These are phyloP conservation scores for Spatholobus suberectus DNA, from an alignment of 306 rosid species.

Conservation along the genomic window DNA sequence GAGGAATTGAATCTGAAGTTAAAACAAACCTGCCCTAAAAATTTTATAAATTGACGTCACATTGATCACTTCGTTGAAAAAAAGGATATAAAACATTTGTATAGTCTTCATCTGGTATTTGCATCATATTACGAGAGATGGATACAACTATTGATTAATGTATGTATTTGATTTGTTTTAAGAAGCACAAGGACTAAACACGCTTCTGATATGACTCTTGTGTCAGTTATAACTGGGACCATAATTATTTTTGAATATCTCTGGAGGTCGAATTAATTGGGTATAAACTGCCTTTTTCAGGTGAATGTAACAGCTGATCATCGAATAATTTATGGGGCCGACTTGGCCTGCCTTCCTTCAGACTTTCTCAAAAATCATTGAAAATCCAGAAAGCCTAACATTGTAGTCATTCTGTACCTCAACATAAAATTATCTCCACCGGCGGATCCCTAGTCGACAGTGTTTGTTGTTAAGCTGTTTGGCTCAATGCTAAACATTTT, in stretches of 20 bases:
- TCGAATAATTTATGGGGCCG: conserved; percentile 80
- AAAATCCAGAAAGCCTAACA: conserved; percentile 81
- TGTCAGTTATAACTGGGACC: background rate
- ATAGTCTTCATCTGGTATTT: background rate
- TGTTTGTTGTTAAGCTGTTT: conserved; percentile 32
- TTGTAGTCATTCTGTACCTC: conserved; percentile 51
- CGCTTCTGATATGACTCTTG: background rate
- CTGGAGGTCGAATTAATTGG: background rate
- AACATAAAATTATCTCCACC: background rate
- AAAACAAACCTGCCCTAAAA: background rate
- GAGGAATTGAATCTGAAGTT: too few relatives aligned
- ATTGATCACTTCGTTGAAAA: conserved; percentile 3
- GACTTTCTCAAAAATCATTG: conserved; percentile 75
- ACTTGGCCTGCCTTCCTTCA: conserved; percentile 80
- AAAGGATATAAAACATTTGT: background rate
- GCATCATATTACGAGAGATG: background rate
- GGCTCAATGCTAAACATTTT: conserved; percentile 40
- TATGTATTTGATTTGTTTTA: background rate
- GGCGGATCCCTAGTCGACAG: conserved; percentile 5
- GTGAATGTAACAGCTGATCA: conserved; percentile 90
- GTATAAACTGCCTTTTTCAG: conserved; percentile 49
- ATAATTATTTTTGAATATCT: background rate
- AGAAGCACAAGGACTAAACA: background rate
- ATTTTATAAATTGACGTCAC: background rate
- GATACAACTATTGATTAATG: background rate